Base-by-base conservation (phyloP, 139 green algal species). In the Choricystis sp. region DNA sequence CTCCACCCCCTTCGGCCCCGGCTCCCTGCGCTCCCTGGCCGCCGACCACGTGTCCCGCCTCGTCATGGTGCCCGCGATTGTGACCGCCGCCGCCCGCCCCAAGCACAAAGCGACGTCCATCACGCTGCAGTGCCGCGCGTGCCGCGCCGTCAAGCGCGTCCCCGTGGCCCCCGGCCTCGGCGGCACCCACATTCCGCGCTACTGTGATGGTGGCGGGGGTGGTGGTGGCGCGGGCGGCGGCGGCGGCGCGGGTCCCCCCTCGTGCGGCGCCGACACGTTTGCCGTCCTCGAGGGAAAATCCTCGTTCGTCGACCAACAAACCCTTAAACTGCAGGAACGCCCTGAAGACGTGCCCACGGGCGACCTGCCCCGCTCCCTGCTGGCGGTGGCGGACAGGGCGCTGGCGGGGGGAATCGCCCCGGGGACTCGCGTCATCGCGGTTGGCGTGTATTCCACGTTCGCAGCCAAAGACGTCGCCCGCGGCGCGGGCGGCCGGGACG, bases 291-390 rank as follows among this genome's bases (percentile, higher is more conserved):
- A 87, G 1, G 77, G 93, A 65, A 69, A 68, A 25, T 81, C 67
- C 49, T 68, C 75, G 58, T 99, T 88, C 69, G 79, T 96, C 28
- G 94, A 99, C 80, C 86, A 96, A 79, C 94, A 99, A 77, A 92
- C 81, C 49, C 78, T 99, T 31, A 99, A 99, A 79, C 62, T 79
- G 55, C 86, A 97, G 86, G 90, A 97, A 78, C 83, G 83, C 56
- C 91, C 91, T 1, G 91, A 98, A 78, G 86, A 95, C 68, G 89
- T 98, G 27, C 91, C 91, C 29, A 94, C 88, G 3, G 91, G 90
- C 25, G 91, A 97, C 75, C 76, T 97, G 66, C 91, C 90, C 3
- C 79, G 91, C 48, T 85, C 69, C 23, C 82, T 98, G 65, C 76
- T 88, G 63, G 65, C 94, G 40, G 64, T 92, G 25, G 82, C 88